phyloP scores from a whole-genome alignment of 352 stramenopile genomes.

The Phytophthora crassamura region DNA sequence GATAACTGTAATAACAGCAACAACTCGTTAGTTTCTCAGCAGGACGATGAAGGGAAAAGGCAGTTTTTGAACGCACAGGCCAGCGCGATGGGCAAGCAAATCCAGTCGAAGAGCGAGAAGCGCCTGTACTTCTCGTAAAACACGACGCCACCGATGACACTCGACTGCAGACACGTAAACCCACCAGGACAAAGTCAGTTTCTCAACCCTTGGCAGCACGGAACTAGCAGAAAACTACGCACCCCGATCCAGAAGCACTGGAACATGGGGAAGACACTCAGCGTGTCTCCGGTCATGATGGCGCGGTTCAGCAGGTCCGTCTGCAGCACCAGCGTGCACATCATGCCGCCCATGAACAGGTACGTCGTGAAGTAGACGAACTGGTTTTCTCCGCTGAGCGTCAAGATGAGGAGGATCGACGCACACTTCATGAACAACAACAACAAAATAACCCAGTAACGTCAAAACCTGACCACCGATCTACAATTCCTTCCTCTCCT shows the following conservation, averaged over 20 bases:
- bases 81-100: slow-evolving; percentile 79
- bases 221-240: slow-evolving; percentile 27
- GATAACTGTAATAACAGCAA: slow-evolving; percentile 60
- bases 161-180: slow-evolving; percentile 54
- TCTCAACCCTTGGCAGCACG: background rate
- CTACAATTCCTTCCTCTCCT: slow-evolving; percentile 2
- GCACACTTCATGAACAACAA: slow-evolving; percentile 71
- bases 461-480: slow-evolving; percentile 29
- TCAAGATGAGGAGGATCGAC: slow-evolving; percentile 83
- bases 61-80: slow-evolving; percentile 52
- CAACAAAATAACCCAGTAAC: background rate
- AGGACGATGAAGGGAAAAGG: background rate
- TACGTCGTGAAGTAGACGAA: slow-evolving; percentile 89
- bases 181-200: slow-evolving; percentile 20
- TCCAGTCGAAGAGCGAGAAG: slow-evolving; percentile 84
- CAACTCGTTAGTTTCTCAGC: slow-evolving; percentile 1
- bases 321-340: slow-evolving; percentile 84
- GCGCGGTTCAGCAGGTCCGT: slow-evolving; percentile 85
- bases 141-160: slow-evolving; percentile 82
- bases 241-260: slow-evolving; percentile 91
- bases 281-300: slow-evolving; percentile 86
- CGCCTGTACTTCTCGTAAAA: slow-evolving; percentile 88
- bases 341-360: slow-evolving; percentile 83
- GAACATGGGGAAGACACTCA: slow-evolving; percentile 89
- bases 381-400: slow-evolving; percentile 81